Percentiles rank a stretch among this genome's conserved stretches.
Evolutionary conservation across 805 yeast species (phyloP).

Genomic region (Wickerhamomyces silvicola): DNA sequence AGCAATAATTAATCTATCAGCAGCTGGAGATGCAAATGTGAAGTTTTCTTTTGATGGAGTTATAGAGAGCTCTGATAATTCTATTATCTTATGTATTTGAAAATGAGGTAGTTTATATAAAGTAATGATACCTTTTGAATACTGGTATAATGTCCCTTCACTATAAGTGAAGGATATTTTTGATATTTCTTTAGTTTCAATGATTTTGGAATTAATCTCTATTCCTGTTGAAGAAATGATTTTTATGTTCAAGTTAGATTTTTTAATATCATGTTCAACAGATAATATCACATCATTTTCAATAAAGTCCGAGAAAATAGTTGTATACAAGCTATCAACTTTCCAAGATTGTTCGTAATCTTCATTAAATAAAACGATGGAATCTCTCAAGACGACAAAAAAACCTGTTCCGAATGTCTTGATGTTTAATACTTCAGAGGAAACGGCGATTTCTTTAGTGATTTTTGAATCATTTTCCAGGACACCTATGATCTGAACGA

Average conservation of each 20-base stretch:
- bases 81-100: conserved; percentile 9
- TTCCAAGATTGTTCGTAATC: conserved; percentile 12
- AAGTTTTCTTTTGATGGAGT: conserved; percentile 3
- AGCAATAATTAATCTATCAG: conserved; percentile 20
- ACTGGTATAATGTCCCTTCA: conserved; percentile 18
- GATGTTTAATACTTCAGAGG: conserved; percentile 11
- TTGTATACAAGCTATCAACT: conserved; percentile 8
- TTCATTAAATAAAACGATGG: conserved; percentile 3
- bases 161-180: conserved; percentile 11
- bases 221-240: conserved; percentile 12
- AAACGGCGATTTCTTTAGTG: conserved; percentile 10
- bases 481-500: conserved; percentile 13
- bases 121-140: conserved; percentile 10
- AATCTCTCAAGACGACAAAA: conserved; percentile 11
- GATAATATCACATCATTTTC: conserved; percentile 12
- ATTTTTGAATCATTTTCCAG: conserved; percentile 19
- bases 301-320: conserved; percentile 12
- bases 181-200: conserved; percentile 11
- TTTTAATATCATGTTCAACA: conserved; percentile 10
- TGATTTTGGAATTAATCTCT: conserved; percentile 20
- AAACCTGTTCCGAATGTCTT: conserved; percentile 1
- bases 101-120: conserved; percentile 20
- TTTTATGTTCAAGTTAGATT: conserved; percentile 16
- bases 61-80: conserved; percentile 4
- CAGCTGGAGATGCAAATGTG: conserved; percentile 20